Conservation (phyloP, 768 basidiomycete species). For the Pleurotus sapidus region DNA sequence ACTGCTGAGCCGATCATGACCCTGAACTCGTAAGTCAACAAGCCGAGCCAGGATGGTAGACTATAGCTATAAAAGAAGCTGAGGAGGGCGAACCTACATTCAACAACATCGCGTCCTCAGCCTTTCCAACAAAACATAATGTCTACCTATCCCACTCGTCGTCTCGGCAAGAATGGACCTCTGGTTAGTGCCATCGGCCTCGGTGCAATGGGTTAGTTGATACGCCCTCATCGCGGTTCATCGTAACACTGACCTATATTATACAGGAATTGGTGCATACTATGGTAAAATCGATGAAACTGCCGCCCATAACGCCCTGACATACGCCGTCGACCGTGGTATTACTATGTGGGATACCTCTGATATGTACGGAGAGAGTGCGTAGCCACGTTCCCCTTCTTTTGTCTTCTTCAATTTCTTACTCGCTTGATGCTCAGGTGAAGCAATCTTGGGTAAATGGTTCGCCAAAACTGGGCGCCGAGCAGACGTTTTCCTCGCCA, state of each 20-base stretch:
- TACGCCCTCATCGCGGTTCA: neutral
- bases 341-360: slow-evolving; percentile 19
- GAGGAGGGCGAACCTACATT: no score
- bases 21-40: no score
- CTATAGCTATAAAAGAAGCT: no score
- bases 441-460: slow-evolving; percentile 21
- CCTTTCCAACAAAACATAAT: neutral
- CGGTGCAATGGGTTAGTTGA: slow-evolving; percentile 21
- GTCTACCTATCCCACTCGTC: slow-evolving; percentile 14
- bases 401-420: neutral
- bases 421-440: slow-evolving; percentile 7
- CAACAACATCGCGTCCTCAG: no score
- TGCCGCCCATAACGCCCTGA: slow-evolving; percentile 14
- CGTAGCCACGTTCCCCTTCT: neutral
- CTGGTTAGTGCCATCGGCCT: slow-evolving; percentile 23
- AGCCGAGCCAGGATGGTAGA: no score
- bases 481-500: slow-evolving; percentile 21
- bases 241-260: neutral
- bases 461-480: slow-evolving; percentile 20
- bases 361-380: slow-evolving; percentile 19
- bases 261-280: slow-evolving; percentile 19
- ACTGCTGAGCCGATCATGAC: no score
- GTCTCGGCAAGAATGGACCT: slow-evolving; percentile 23
- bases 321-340: slow-evolving; percentile 19
- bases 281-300: slow-evolving; percentile 19